Evolutionary conservation across 129 eudicot genomes (phyloP).

Genomic region (Helianthus annuus): HanXRQr2.0-SUNRISE NC_035438.2:98751553-98752052

Average conservation of each 20-base stretch:
- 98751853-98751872: conserved; percentile 93
- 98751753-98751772: conserved; percentile 99
- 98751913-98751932: not conserved
- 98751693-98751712: conserved; percentile 2
- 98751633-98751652: conserved; percentile 28
- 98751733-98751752: conserved; percentile 86
- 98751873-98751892: conserved; percentile 71
- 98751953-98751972: conserved; percentile 8
- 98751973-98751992: not conserved
- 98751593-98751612: conserved; percentile 99
- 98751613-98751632: conserved; percentile 97
- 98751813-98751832: conserved; percentile 96
- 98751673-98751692: not conserved
- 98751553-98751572: conserved; percentile 17
- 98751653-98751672: not conserved
- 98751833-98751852: conserved; percentile 95
- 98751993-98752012: too few species aligned
- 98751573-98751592: conserved; percentile 76
- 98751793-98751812: conserved; percentile 94
- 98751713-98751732: conserved; percentile 52
- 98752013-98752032: too few species aligned
- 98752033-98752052: too few species aligned
- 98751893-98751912: conserved; percentile 6
- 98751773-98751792: conserved; percentile 94
- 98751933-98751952: not conserved